Evolutionary conservation across 2,329 filamentous ascomycete species (phyloP).

Genomic region (Fusarium domesticum): DNA sequence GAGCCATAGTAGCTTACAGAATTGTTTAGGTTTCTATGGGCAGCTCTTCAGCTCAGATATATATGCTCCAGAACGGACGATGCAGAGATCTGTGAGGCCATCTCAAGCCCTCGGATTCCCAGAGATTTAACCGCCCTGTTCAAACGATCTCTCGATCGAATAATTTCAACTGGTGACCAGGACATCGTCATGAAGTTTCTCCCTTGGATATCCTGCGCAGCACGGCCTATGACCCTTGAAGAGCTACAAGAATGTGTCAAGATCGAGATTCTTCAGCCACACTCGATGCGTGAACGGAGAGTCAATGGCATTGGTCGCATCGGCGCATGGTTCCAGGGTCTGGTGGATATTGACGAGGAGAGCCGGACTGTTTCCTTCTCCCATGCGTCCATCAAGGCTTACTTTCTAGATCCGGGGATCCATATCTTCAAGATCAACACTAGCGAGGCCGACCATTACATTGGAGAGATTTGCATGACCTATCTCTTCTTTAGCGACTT

Average conservation of each 20-base stretch:
- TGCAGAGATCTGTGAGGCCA: constrained; percentile 12
- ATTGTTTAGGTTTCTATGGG: constrained; percentile 40
- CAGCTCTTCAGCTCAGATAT: constrained; percentile 36
- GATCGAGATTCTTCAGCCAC: constrained; percentile 30
- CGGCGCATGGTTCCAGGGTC: constrained; percentile 33
- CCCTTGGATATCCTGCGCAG: constrained; percentile 32
- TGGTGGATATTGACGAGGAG: constrained; percentile 34
- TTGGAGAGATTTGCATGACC: constrained; percentile 38
- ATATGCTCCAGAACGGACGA: constrained; percentile 31
- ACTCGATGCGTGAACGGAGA: constrained; percentile 22
- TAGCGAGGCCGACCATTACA: constrained; percentile 26
- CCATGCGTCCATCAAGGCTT: constrained; percentile 31
- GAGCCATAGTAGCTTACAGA: not conserved
- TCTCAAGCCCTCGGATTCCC: constrained; percentile 6
- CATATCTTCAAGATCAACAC: constrained; percentile 17
- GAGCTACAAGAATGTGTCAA: constrained; percentile 38
- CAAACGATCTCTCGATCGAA: constrained; percentile 10
- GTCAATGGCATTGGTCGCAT: constrained; percentile 30
- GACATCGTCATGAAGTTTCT: constrained; percentile 4
- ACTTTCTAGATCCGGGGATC: constrained; percentile 26
- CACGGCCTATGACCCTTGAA: constrained; percentile 33
- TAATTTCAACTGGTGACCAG: constrained; percentile 2
- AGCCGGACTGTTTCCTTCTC: constrained; percentile 32
- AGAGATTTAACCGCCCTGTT: constrained; percentile 14
- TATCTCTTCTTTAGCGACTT: constrained; percentile 42